Conservation (phyloP, 345 rosid species). For the Citrus reticulata region DNA sequence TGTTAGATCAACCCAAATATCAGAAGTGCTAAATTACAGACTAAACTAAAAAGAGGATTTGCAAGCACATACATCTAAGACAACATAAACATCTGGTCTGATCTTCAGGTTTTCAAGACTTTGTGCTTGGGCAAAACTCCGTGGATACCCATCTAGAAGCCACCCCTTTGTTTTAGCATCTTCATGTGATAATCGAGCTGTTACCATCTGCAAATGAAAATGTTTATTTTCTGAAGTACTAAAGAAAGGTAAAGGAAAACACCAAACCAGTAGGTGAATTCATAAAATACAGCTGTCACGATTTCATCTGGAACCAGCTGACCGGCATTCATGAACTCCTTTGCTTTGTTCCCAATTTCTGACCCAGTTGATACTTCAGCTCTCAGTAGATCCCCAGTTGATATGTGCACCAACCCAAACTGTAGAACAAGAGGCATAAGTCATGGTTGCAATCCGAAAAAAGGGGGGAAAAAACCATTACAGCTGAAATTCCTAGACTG, state of each 20-base stretch:
- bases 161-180: slow-evolving; percentile 80
- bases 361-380: slow-evolving; percentile 78
- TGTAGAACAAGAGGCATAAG: slow-evolving; percentile 17
- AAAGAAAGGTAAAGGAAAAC: slow-evolving; percentile 1
- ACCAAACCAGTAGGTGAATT: neutral
- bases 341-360: slow-evolving; percentile 71
- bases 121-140: slow-evolving; percentile 72
- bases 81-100: slow-evolving; percentile 68
- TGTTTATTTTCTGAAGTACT: neutral
- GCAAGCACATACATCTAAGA: slow-evolving; percentile 58
- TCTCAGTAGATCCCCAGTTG: slow-evolving; percentile 87
- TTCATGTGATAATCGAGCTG: slow-evolving; percentile 48
- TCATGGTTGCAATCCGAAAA: neutral
- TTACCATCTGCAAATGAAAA: slow-evolving; percentile 56
- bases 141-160: slow-evolving; percentile 95
- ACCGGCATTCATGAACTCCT: slow-evolving; percentile 78
- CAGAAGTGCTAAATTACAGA: neutral
- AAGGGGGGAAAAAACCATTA: neutral
- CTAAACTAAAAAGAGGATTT: neutral
- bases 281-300: slow-evolving; percentile 55
- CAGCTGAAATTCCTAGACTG: neutral
- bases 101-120: slow-evolving; percentile 68
- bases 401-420: slow-evolving; percentile 85
- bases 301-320: slow-evolving; percentile 85
- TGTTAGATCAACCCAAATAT: neutral